phyloP scores from a whole-genome alignment of 257 asterid genomes.

The Marsdenia floribunda region DNA sequence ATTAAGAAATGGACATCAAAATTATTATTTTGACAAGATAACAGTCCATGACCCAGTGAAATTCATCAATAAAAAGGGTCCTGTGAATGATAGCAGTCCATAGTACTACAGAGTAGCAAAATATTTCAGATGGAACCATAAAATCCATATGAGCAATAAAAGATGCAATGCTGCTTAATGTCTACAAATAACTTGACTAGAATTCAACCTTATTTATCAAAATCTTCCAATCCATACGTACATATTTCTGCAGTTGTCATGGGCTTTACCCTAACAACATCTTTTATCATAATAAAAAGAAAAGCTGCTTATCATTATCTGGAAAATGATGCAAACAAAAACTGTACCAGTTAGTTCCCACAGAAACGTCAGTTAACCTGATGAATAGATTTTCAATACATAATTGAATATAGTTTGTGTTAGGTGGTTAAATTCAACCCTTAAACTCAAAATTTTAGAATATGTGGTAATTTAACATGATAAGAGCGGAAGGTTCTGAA shows the following conservation, averaged over 20 bases:
- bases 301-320: neutral
- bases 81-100: neutral
- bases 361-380: neutral
- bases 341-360: neutral
- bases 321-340: neutral
- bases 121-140: neutral
- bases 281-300: neutral
- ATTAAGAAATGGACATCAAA: constrained; percentile 10
- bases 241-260: neutral
- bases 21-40: neutral
- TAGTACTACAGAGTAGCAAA: neutral
- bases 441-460: no score
- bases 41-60: neutral
- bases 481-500: no score
- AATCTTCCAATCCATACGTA: neutral
- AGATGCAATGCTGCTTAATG: neutral
- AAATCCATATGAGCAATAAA: neutral
- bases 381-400: neutral
- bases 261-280: neutral
- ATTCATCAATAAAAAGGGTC: no score
- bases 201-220: neutral
- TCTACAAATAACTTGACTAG: neutral
- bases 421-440: no score
- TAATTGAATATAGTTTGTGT: no score
- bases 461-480: no score